Evolutionary conservation across 306 rosid species (phyloP), one percentile per base, ranked within the genome.

Genomic region (Crataegus laevigata): DNA sequence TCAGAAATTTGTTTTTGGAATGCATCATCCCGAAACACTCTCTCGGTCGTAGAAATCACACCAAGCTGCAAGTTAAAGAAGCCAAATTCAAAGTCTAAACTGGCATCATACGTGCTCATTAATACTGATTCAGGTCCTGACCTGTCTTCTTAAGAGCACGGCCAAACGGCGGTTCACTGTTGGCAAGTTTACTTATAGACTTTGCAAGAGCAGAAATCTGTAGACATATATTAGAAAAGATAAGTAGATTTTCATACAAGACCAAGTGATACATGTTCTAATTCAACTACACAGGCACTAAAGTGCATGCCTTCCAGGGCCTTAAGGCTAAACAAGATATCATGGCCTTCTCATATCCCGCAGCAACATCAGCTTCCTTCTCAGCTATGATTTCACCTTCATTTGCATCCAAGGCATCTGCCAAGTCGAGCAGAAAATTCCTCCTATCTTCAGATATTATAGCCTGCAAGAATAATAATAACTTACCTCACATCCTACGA

Each of bases 101-200:
- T 8, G 8, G 59, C 30, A n/a, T n/a, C 30, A 19, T n/a, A 28
- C 5, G 13, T 59, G 38, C 9, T 62, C 50, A 64, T 22, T 21
- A 34, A 22, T 51, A 36, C 59, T 17, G 64, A 72, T 30, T 43
- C 60, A n/a, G 7, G 43, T 71, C 76, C 75, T 68, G 59, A 94
- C 98, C 92, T 91, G 85, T 90, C 87, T 86, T 88, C 88, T 81
- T 84, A 45, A 88, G 82, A 79, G 88, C 79, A 64, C 75, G 89
- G 77, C 94, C 96, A 75, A 94, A 43, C 65, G 98, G 96, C 72
- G 91, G 97, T 58, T 88, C 87, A 96, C 90, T 90, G 75, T 90
- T 83, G 5, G 97, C 97, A 75, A 94, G 85, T 75, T 81, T 85
- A 43, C 96, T 94, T 58, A 94, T 66, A 24, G 98, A 87, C 71